Percentiles rank a stretch among this genome's conserved stretches.
Conservation (phyloP, 73 alveolate genomes). For the Paramecium caudatum region DNA sequence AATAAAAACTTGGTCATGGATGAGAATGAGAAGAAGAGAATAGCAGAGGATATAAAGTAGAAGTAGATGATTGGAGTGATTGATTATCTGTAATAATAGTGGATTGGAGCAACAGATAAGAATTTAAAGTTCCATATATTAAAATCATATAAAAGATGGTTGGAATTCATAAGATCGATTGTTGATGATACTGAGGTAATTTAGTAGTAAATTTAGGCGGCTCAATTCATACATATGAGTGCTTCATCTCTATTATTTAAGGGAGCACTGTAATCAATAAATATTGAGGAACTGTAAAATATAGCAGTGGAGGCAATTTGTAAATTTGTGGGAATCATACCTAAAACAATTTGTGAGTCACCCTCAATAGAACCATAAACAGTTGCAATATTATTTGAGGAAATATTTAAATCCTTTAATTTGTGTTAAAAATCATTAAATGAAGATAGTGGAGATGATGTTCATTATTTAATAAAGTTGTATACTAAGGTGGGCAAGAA, state of each 20-base stretch:
- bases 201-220: not conserved
- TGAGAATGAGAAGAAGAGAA: not conserved
- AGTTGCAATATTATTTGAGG: not conserved
- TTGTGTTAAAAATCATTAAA: slow-evolving; percentile 20
- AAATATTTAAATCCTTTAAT: slow-evolving; percentile 5
- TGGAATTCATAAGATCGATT: slow-evolving; percentile 23
- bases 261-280: slow-evolving; percentile 46
- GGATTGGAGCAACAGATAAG: not conserved
- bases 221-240: slow-evolving; percentile 9
- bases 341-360: not conserved
- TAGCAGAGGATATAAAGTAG: not conserved
- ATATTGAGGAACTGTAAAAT: not conserved
- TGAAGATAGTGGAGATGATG: slow-evolving; percentile 46
- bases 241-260: not conserved
- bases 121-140: not conserved
- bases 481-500: slow-evolving; percentile 42
- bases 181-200: not conserved
- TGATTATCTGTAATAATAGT: not conserved
- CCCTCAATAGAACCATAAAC: slow-evolving; percentile 2
- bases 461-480: not conserved
- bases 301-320: slow-evolving; percentile 61
- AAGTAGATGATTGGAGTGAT: not conserved
- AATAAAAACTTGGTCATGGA: slow-evolving; percentile 30
- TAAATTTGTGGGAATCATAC: slow-evolving; percentile 34
- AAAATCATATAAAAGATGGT: slow-evolving; percentile 57